Evolutionary conservation across 805 yeast genomes (phyloP).

Genomic region (Metschnikowia vanudenii): DNA sequence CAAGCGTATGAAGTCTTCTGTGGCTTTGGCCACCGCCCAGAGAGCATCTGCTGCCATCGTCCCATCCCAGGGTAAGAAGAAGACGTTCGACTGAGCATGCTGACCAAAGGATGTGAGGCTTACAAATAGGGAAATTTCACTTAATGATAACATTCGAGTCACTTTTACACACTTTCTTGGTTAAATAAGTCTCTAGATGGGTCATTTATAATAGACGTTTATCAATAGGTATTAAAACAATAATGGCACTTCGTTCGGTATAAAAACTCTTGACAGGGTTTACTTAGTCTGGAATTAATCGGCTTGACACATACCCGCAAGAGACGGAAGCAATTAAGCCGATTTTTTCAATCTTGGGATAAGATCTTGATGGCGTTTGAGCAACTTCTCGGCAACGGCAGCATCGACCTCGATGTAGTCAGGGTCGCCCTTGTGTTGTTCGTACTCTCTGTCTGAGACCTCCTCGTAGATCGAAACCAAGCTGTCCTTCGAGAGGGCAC

Average conservation of each 20-base stretch:
- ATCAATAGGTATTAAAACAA: not conserved
- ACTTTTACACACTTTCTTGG: no score
- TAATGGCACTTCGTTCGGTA: not conserved
- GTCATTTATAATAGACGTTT: not conserved
- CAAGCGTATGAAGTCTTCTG: slow-evolving; percentile 67
- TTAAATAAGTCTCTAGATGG: no score
- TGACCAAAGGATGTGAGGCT: not conserved
- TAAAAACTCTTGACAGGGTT: not conserved
- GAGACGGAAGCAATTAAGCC: not conserved
- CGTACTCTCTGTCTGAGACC: slow-evolving; percentile 47
- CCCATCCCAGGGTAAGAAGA: slow-evolving; percentile 85
- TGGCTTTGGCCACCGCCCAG: slow-evolving; percentile 84
- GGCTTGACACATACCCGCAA: no score
- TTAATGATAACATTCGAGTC: no score
- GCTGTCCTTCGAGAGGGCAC: slow-evolving; percentile 16
- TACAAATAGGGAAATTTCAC: not conserved
- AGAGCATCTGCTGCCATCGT: slow-evolving; percentile 89
- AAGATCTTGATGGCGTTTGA: slow-evolving; percentile 14
- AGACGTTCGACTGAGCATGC: slow-evolving; percentile 54
- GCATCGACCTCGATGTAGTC: slow-evolving; percentile 42
- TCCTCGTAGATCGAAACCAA: slow-evolving; percentile 42
- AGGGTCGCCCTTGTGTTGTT: slow-evolving; percentile 46
- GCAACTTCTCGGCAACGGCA: slow-evolving; percentile 19
- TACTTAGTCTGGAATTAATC: not conserved
- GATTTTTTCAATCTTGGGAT: slow-evolving; percentile 6